Evolutionary conservation across 2,329 filamentous ascomycete species (phyloP).

Genomic region (Grosmannia penicillata): DNA sequence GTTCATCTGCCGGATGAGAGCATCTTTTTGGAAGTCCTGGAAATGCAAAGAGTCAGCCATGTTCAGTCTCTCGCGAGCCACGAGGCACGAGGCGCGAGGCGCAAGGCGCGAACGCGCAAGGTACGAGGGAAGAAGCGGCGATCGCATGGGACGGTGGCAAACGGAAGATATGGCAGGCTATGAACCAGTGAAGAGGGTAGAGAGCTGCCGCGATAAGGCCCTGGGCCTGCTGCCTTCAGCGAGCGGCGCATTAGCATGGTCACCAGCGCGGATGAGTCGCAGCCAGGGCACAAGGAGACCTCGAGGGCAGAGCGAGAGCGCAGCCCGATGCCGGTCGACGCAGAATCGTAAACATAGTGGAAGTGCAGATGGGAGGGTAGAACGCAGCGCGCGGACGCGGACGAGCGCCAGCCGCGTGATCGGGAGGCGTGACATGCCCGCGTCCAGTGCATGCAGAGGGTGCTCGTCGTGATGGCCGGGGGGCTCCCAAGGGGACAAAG

Average conservation of each 20-base stretch:
- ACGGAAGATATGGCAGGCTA: conserved; percentile 1
- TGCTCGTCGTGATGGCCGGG: no score
- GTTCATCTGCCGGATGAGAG: conserved; percentile 92
- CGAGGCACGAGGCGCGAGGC: no score
- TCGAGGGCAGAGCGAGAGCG: background rate
- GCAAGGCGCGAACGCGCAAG: background rate
- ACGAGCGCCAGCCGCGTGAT: no score
- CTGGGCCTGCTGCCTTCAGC: conserved; percentile 11
- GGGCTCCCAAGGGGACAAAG: conserved; percentile 6
- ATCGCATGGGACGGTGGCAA: conserved; percentile 10
- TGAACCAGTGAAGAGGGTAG: conserved; percentile 7
- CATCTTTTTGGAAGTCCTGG: conserved; percentile 87
- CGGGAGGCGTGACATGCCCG: no score
- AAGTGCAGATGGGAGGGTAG: background rate
- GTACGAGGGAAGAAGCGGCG: background rate
- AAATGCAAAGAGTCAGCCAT: conserved; percentile 23
- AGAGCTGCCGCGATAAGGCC: conserved; percentile 10
- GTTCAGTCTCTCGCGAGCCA: conserved; percentile 8
- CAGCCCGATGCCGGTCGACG: no score
- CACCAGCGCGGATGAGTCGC: conserved; percentile 1
- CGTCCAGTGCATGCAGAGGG: no score
- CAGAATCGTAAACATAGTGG: background rate
- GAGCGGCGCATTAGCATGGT: conserved; percentile 7
- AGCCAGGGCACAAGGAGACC: no score
- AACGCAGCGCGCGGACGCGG: background rate